Evolutionary conservation across 345 rosid genomes (phyloP), one percentile per base, ranked within the genome.

Genomic region (Gossypium longicalyx): DNA sequence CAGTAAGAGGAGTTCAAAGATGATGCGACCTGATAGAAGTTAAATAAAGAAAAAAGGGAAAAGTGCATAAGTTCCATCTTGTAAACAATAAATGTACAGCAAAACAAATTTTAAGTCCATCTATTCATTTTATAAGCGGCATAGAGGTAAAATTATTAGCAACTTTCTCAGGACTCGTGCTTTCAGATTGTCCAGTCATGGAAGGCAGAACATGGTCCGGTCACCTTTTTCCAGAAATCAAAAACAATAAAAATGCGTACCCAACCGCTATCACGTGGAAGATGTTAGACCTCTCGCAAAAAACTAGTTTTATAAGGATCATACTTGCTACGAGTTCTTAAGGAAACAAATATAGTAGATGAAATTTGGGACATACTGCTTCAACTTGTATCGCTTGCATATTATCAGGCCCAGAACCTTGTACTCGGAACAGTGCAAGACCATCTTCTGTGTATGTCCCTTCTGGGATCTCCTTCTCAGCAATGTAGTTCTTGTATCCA

Each of bases 341-440:
- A 63, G 66, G 43, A 58, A 12, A 51, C 59, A 49, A 12, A 59
- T 44, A 47, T 2, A 54, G 22, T n/a, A 64, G 25, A 69, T 9
- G 65, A 44, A 77, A 51, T 59, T 76, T n/a, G 76, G 76, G 77
- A 79, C 90, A 54, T 91, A 96, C 99, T 5, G 97, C 82, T 70
- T 96, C 95, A 72, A 93, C 94, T 90, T 96, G 99, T 80, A 96
- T 85, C 66, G 98, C 93, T 90, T 96, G 99, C 99, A 96, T 93
- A 79, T 91, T 87, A 77, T 96, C 97, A 48, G 99, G 99, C 84
- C 98, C 99, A 84, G 97, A 86, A 67, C 99, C 99, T 81, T 96
- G 97, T 77, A 93, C 78, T 60, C 91, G 87, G 80, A 96, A 96
- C 63, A 96, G 74, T 23, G 99, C 99, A 80, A 89, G 49, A 67